phyloP scores from a whole-genome alignment of 176 grass and related monocot species.

The Elaeis guineensis region DNA sequence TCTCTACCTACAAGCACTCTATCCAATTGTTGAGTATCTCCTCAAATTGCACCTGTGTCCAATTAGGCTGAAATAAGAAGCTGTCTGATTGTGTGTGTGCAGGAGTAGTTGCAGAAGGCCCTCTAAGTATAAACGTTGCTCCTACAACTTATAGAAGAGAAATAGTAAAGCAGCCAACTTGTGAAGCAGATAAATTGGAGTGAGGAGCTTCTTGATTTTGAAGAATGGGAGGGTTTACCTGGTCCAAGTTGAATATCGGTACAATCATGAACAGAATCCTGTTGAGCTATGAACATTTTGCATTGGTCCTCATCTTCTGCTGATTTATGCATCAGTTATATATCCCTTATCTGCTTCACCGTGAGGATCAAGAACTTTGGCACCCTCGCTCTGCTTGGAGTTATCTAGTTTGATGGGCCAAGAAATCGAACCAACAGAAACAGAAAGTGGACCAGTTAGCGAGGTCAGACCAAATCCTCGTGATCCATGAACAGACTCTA shows the following conservation, averaged over 20 bases:
- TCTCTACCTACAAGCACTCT: no score
- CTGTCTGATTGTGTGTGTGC: no score
- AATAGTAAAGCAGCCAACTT: no score
- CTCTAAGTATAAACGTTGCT: no score
- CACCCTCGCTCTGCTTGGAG: constrained; percentile 35
- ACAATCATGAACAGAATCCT: constrained; percentile 25
- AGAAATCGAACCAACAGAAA: constrained; percentile 43
- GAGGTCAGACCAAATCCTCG: constrained; percentile 65
- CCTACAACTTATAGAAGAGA: no score
- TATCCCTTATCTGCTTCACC: constrained; percentile 15
- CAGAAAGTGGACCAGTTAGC: constrained; percentile 56
- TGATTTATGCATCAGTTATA: constrained; percentile 22
- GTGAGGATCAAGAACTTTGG: constrained; percentile 29
- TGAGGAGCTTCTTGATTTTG: constrained; percentile 63
- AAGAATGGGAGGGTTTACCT: constrained; percentile 28
- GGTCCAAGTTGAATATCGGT: constrained; percentile 32
- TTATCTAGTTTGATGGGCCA: constrained; percentile 44
- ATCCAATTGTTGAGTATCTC: no score
- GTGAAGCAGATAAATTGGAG: no score
- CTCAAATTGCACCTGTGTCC: no score
- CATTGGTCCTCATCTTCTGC: constrained; percentile 24
- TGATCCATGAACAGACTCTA: constrained; percentile 88
- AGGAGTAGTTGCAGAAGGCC: no score
- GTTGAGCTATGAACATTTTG: constrained; percentile 18
- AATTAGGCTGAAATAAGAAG: no score